Evolutionary conservation across 257 asterid species (phyloP).

Genomic region (Parsonsia alboflavescens): DNA sequence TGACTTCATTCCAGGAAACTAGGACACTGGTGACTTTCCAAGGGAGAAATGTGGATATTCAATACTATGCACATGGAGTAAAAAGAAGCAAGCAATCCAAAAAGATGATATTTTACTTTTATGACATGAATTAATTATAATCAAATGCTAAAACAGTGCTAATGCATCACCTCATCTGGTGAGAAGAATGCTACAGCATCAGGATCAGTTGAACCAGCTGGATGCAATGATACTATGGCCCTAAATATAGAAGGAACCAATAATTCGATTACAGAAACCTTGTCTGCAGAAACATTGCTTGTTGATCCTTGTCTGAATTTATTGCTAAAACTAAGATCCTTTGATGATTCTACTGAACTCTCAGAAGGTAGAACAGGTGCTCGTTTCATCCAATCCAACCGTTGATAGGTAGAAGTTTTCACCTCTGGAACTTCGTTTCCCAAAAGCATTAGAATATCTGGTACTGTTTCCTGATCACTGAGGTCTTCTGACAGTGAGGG

Average conservation of each 20-base stretch:
- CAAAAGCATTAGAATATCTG: constrained; percentile 56
- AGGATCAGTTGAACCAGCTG: constrained; percentile 83
- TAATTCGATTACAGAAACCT: constrained; percentile 76
- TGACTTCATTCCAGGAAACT: neutral
- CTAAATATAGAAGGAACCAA: constrained; percentile 68
- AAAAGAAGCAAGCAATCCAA: neutral
- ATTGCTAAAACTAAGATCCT: constrained; percentile 52
- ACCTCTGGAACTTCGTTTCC: constrained; percentile 70
- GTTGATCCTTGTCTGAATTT: constrained; percentile 55
- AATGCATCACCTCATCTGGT: constrained; percentile 70
- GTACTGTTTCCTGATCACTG: constrained; percentile 46
- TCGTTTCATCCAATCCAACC: constrained; percentile 84
- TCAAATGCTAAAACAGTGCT: neutral
- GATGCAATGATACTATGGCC: constrained; percentile 76
- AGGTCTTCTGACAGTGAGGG: constrained; percentile 44
- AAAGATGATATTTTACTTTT: neutral
- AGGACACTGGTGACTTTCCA: neutral
- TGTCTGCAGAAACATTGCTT: constrained; percentile 44
- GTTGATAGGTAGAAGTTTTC: constrained; percentile 61
- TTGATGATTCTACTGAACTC: constrained; percentile 43
- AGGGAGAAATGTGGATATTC: neutral
- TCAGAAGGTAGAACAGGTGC: constrained; percentile 62
- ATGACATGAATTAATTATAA: neutral
- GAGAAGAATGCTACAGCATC: constrained; percentile 89
- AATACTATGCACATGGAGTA: neutral